Evolutionary conservation across 768 basidiomycete species (phyloP).

Genomic region (Kwoniella europaea): DNA sequence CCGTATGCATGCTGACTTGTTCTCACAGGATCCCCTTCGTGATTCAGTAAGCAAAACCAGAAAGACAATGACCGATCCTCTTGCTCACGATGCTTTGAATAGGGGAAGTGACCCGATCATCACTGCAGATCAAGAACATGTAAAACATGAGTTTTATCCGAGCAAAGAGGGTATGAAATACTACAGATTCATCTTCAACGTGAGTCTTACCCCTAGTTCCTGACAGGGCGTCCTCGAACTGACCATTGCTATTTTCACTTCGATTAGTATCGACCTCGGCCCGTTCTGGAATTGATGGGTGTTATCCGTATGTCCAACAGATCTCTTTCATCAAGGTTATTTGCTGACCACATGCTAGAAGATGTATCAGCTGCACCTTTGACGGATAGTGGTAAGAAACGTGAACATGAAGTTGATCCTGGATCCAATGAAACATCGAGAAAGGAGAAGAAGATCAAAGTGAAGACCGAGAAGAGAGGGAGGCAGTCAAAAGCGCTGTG

Average conservation of each 20-base stretch:
- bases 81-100: too few species aligned
- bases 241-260: not conserved
- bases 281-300: not conserved
- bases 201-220: not conserved
- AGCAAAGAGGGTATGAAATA: not conserved
- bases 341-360: not conserved
- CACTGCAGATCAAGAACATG: not conserved
- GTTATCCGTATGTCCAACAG: not conserved
- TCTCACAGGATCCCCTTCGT: not conserved
- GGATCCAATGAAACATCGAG: too few species aligned
- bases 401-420: too few species aligned
- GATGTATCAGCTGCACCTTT: not conserved
- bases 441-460: not conserved
- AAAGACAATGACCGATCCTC: not conserved
- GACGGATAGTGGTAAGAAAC: too few species aligned
- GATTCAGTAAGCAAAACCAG: not conserved
- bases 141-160: not conserved
- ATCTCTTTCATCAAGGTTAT: not conserved
- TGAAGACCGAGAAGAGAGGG: not conserved
- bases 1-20: not conserved
- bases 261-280: not conserved
- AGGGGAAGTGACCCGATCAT: not conserved
- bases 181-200: conserved; percentile 2
- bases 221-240: too few species aligned
- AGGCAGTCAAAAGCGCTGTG: not conserved